These are phyloP conservation scores for Citrus cavaleriei DNA, from an alignment of 345 rosid species.

Conservation along the genomic window DNA sequence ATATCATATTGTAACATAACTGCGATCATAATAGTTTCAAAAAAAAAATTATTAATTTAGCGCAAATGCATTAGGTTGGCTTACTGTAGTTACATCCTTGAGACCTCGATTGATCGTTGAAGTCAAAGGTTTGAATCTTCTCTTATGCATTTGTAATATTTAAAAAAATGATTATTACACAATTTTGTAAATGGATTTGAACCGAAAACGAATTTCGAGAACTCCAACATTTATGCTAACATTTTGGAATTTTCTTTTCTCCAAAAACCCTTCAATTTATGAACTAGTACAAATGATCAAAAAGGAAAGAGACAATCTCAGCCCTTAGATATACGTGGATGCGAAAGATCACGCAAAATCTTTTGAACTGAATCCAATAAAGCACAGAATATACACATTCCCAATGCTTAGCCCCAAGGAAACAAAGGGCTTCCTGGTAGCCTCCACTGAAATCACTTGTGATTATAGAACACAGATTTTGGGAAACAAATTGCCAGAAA, in stretches of 20 bases:
- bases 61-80: background rate
- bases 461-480: background rate
- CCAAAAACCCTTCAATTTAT: background rate
- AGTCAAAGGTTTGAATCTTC: background rate
- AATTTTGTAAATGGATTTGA: no score
- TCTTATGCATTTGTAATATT: no score
- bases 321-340: background rate
- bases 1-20: no score
- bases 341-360: background rate
- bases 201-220: background rate
- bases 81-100: background rate
- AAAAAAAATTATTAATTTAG: no score
- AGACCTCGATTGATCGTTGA: background rate
- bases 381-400: background rate
- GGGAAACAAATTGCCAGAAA: background rate
- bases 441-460: background rate
- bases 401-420: background rate
- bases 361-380: background rate
- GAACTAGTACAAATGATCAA: background rate
- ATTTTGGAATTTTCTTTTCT: background rate
- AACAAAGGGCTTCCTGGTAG: background rate
- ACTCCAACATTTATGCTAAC: background rate
- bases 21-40: no score
- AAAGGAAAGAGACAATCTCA: background rate
- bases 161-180: no score